Evolutionary conservation across 1,284 basidiomycete species (phyloP), one percentile per base, ranked within the genome.

Genomic region (Microbotryomycetes sp.): DNA sequence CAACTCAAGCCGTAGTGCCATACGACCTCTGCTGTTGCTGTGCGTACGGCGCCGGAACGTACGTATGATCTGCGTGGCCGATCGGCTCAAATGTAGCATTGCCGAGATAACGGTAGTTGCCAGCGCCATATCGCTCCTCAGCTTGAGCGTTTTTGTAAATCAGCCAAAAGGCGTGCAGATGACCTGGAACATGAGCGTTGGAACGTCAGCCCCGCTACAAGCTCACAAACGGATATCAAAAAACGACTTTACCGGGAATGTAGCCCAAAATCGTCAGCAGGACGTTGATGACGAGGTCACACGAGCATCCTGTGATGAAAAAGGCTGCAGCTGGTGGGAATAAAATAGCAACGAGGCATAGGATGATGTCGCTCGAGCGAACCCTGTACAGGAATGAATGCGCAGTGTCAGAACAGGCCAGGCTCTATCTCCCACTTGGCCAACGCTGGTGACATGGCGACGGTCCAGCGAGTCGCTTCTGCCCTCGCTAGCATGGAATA

Each of bases 241-340:
- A n/a, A n/a, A n/a, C n/a, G n/a, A n/a, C n/a, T 65, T 84, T 84
- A 13, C 87, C 87, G 0, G 87, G 87, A 59, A 89, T 74, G 74
- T 86, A 88, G 5, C 87, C 87, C 61, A 89, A 79, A 59, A 59
- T 29, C 24, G 88, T 90, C 69, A 90, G 75, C 59, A 81, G 75
- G 62, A 89, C 82, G 77, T 88, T 89, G 78, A 91, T 89, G 66
- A 89, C 79, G 45, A 89, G 78, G 74, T 89, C 87, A 72, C 85
- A 88, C 59, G 81, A 81, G 75, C 87, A 89, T 26, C 88, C 88
- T 1, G 87, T 84, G 66, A 90, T 79, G 72, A 89, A 83, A 1
- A 78, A 82, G 7, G 83, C 87, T 0, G 86, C 76, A 3, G 76
- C 77, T 26, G 79, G 79, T 3, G 79, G 79, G 74, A 79, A 79